phyloP scores from a whole-genome alignment of 106 monocot genomes.

The Narthecium ossifragum region DNA sequence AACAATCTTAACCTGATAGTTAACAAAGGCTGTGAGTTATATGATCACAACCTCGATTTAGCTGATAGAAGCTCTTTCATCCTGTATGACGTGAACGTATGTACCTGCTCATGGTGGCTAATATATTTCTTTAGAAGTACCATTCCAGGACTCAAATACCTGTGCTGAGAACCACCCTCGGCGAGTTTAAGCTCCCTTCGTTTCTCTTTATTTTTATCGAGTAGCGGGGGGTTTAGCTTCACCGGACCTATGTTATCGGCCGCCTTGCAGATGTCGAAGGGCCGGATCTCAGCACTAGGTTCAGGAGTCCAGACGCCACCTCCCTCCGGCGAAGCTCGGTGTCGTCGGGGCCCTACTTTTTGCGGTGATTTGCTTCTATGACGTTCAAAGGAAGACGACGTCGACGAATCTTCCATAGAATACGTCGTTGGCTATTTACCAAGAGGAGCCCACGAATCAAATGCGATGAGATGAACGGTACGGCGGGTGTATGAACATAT shows the following conservation, averaged over 20 bases:
- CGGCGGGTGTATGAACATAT: too few relatives aligned
- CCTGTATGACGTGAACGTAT: background rate
- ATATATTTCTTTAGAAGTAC: constrained; percentile 40
- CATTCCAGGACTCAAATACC: constrained; percentile 46
- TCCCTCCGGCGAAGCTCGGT: constrained; percentile 10
- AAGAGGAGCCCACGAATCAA: background rate
- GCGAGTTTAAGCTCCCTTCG: constrained; percentile 9
- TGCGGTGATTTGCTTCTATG: constrained; percentile 1
- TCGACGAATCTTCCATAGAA: background rate
- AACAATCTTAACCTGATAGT: constrained; percentile 38
- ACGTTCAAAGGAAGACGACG: background rate
- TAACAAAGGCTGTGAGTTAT: background rate
- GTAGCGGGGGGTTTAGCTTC: constrained; percentile 22
- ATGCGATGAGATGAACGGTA: too few relatives aligned
- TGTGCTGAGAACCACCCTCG: constrained; percentile 1
- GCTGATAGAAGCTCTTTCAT: background rate
- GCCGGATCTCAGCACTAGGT: constrained; percentile 5
- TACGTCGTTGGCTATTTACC: background rate
- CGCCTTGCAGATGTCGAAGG: constrained; percentile 40
- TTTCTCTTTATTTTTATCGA: constrained; percentile 33
- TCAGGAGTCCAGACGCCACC: background rate
- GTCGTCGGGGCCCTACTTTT: background rate
- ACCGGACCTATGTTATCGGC: background rate
- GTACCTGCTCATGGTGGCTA: constrained; percentile 37
- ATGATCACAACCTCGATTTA: background rate